Conservation (phyloP, 352 stramenopile species). For the Phytophthora parvispora region DNA sequence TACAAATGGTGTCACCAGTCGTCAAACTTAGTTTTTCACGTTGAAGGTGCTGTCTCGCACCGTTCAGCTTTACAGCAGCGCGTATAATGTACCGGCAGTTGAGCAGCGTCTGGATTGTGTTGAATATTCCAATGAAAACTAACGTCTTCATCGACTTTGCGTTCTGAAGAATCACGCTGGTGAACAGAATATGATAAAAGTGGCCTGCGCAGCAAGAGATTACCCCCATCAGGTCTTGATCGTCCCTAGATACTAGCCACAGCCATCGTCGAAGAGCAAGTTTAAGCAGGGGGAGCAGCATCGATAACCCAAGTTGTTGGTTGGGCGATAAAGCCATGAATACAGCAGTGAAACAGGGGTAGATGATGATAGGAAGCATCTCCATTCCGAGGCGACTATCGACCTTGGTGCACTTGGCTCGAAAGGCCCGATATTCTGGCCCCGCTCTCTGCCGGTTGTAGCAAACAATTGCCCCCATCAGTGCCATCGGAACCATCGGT, state of each 20-base stretch:
- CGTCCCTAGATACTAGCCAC: constrained; percentile 11
- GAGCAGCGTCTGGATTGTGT: constrained; percentile 5
- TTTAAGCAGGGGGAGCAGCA: constrained; percentile 35
- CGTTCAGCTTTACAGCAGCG: neutral
- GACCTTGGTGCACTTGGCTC: neutral
- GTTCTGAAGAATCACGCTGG: constrained; percentile 32
- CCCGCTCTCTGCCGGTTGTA: neutral
- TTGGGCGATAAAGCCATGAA: constrained; percentile 22
- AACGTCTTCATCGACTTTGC: constrained; percentile 33
- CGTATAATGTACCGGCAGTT: constrained; percentile 6
- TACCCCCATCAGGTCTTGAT: constrained; percentile 28
- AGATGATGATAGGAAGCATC: constrained; percentile 25
- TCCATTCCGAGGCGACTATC: constrained; percentile 2
- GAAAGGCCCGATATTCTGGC: neutral
- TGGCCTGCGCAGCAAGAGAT: constrained; percentile 19
- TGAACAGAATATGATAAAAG: constrained; percentile 46
- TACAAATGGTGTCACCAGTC: neutral
- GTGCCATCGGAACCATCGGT: constrained; percentile 7
- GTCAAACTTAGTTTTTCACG: neutral
- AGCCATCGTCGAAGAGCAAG: constrained; percentile 17
- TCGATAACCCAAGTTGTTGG: constrained; percentile 30
- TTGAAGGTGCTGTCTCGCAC: neutral
- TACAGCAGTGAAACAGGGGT: constrained; percentile 28
- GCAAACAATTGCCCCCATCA: neutral
- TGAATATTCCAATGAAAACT: constrained; percentile 16